Evolutionary conservation across 371 early-diverging fungal species (phyloP), one percentile per base, ranked within the genome.

Genomic region (Mortierella sp.): DNA sequence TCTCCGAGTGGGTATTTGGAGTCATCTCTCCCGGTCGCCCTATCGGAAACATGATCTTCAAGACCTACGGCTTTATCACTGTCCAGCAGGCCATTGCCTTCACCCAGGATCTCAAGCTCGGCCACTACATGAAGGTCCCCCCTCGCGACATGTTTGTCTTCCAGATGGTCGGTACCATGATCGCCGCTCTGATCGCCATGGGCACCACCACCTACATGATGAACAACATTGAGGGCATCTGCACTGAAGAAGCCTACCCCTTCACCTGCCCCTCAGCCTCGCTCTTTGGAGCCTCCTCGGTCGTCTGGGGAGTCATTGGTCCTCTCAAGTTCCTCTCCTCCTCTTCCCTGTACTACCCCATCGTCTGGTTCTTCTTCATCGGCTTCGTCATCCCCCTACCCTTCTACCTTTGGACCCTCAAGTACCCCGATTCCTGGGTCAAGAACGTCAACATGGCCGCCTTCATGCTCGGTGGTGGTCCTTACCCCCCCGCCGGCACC

Each of bases 251-350:
- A 0, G 89, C 75, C 6, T 80, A 78, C 34, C 86, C 82, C 8
- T 88, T 87, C 78, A 82, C 88, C n/a, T 83, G 86, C 76, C 82
- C 79, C 19, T 83, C 77, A 28, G 77, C 88, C n/a, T 77, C 88
- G 51, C 73, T 83, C 26, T 89, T 90, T 57, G 82, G 88, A 71
- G 85, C 86, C n/a, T 86, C 89, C 5, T 82, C 89, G 9, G 87
- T 90, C 51, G 82, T 89, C 40, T 95, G 94, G 82, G 96, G 96
- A 71, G 91, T 93, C 5, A 90, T 96, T n/a, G 95, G 95, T 13
- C 96, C 96, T 16, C 73, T 87, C 31, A 90, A 88, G 64, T 93
- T 94, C 92, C 94, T 95, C 81, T 91, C 95, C 10, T 87, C 90
- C 1, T 88, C 81, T 3, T 91, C 93, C 8, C 79, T 89, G 26